Percentiles rank a stretch among this genome's conserved stretches.
phyloP scores from a whole-genome alignment of 352 stramenopile genomes.

The Globisporangium radiosum region DNA sequence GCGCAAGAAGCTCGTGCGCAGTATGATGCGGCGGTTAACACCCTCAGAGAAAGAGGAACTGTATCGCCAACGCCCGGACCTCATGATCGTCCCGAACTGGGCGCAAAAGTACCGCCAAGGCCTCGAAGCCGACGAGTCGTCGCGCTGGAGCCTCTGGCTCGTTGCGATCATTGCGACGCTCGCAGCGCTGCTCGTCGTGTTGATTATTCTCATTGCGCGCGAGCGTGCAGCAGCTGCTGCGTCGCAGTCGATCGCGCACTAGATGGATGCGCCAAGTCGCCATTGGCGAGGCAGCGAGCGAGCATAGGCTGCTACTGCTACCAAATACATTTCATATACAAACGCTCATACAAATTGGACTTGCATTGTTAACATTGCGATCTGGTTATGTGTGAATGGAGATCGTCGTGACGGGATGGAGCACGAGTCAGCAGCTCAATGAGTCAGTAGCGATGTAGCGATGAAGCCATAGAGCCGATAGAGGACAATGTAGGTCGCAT shows the following conservation, averaged over 20 bases:
- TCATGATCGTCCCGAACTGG: slow-evolving; percentile 88
- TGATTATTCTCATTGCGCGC: slow-evolving; percentile 68
- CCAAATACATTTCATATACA: no score
- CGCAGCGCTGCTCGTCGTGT: slow-evolving; percentile 63
- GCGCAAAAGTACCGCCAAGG: slow-evolving; percentile 86
- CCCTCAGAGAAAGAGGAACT: slow-evolving; percentile 81
- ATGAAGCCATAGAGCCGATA: no score
- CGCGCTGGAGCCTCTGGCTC: slow-evolving; percentile 74
- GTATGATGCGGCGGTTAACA: slow-evolving; percentile 76
- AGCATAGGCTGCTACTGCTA: no score
- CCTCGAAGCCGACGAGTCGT: slow-evolving; percentile 57
- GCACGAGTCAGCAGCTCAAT: no score
- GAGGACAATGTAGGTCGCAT: no score
- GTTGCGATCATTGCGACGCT: slow-evolving; percentile 67
- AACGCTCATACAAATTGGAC: no score
- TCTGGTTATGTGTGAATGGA: no score
- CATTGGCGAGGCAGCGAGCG: no score
- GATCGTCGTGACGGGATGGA: no score
- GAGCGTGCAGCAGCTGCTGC: slow-evolving; percentile 26
- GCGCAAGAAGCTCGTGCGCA: slow-evolving; percentile 68
- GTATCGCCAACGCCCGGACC: slow-evolving; percentile 68
- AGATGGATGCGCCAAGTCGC: no score
- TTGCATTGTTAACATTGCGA: no score
- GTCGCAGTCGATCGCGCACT: slow-evolving; percentile 8
- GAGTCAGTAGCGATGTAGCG: no score